Percentiles rank a stretch among this genome's conserved stretches.
Conservation (phyloP, 192 early-diverging fungal species). For the Coemansia sp. region DNA sequence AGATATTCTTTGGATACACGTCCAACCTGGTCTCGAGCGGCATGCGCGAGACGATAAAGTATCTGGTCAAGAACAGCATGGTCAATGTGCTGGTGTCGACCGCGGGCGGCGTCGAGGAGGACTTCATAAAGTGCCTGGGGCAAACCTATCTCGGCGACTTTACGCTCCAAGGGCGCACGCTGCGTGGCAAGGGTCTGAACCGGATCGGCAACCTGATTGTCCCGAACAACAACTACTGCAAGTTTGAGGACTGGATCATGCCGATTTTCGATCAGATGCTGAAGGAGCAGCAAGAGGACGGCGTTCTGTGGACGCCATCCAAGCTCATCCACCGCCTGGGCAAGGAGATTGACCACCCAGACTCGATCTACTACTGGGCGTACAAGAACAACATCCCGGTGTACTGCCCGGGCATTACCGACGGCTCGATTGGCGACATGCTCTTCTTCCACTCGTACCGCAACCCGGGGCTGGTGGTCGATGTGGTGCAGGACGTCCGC, state of each 20-base stretch:
- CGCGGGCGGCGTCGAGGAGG: constrained; percentile 96
- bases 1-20: constrained; percentile 97
- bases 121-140: constrained; percentile 96
- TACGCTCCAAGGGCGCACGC: constrained; percentile 63
- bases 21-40: constrained; percentile 97
- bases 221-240: constrained; percentile 98
- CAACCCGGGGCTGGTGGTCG: constrained; percentile 90
- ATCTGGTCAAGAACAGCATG: constrained; percentile 81
- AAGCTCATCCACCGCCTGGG: constrained; percentile 83
- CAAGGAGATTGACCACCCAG: constrained; percentile 80
- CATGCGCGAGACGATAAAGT: constrained; percentile 85
- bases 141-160: constrained; percentile 86
- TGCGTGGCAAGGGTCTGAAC: constrained; percentile 89
- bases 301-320: constrained; percentile 88
- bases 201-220: constrained; percentile 96
- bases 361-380: constrained; percentile 96
- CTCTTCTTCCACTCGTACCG: constrained; percentile 98
- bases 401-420: constrained; percentile 95
- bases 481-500: constrained; percentile 88
- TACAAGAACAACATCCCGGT: constrained; percentile 97
- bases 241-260: constrained; percentile 98
- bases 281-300: constrained; percentile 81
- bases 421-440: constrained; percentile 98
- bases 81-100: constrained; percentile 89
- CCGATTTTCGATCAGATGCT: constrained; percentile 92